phyloP scores from a whole-genome alignment of 1,284 basidiomycete genomes.

The Ceratobasidium sp. region DNA sequence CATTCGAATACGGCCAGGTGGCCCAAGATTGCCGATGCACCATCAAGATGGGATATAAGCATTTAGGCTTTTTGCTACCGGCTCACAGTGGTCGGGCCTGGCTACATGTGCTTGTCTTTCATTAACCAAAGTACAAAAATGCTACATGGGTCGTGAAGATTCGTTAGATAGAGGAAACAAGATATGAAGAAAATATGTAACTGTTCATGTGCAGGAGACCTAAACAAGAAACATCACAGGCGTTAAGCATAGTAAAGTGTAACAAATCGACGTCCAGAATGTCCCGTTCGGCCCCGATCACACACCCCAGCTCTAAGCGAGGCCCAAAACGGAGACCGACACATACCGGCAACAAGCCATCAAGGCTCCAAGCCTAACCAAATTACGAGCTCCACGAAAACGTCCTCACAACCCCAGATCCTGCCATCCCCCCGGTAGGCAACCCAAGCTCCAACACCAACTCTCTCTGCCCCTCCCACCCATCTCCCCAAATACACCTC shows the following conservation, averaged over 20 bases:
- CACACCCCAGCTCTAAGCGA: constrained; percentile 7
- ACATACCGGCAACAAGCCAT: not conserved
- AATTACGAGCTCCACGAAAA: constrained; percentile 22
- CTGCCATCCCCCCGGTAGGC: constrained; percentile 26
- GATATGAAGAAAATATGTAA: constrained; percentile 1
- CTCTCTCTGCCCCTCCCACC: constrained; percentile 2
- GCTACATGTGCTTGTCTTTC: not conserved
- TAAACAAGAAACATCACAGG: no score
- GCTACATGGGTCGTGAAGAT: not conserved
- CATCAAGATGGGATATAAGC: not conserved
- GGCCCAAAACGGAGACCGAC: not conserved
- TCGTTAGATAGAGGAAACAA: not conserved
- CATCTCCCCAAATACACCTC: not conserved
- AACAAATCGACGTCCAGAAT: not conserved
- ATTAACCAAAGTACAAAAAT: not conserved
- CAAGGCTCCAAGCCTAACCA: no score
- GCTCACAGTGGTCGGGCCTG: constrained; percentile 5
- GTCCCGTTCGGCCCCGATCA: constrained; percentile 13
- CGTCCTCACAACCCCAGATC: constrained; percentile 19
- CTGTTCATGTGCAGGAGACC: not conserved
- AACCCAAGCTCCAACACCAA: constrained; percentile 14
- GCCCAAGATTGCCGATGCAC: not conserved
- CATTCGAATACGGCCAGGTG: constrained; percentile 7
- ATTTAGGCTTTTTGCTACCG: constrained; percentile 7
- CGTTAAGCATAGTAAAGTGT: no score